phyloP scores from a whole-genome alignment of 139 green algal species.

The Asterochloris sp. region DNA sequence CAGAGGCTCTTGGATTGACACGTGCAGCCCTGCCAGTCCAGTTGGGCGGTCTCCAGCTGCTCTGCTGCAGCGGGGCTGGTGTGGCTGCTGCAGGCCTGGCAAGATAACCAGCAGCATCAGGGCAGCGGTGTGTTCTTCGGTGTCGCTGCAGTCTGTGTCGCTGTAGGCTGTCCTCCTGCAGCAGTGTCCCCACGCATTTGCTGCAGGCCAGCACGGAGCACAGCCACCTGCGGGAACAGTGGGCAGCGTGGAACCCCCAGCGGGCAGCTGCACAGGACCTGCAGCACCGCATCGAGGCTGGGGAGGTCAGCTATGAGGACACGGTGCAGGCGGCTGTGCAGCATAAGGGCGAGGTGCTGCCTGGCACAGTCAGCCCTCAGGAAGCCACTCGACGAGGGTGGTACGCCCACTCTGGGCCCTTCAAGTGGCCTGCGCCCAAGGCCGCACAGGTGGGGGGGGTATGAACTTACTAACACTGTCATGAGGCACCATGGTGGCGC shows the following conservation, averaged over 20 bases:
- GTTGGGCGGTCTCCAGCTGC: too few species aligned
- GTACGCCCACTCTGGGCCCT: slow-evolving; percentile 48
- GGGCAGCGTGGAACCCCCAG: slow-evolving; percentile 57
- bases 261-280: slow-evolving; percentile 31
- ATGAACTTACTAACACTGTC: neutral
- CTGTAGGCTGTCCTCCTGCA: too few species aligned
- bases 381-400: slow-evolving; percentile 32
- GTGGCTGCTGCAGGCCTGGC: too few species aligned
- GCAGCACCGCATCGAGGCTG: slow-evolving; percentile 21
- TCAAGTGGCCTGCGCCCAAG: slow-evolving; percentile 50
- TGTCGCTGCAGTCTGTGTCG: too few species aligned
- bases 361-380: slow-evolving; percentile 21
- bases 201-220: too few species aligned
- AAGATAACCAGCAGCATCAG: too few species aligned
- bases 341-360: slow-evolving; percentile 5
- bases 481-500: too few species aligned
- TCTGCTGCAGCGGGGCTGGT: too few species aligned
- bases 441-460: slow-evolving; percentile 2
- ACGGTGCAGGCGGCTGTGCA: slow-evolving; percentile 8
- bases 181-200: too few species aligned
- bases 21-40: too few species aligned
- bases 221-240: slow-evolving; percentile 23
- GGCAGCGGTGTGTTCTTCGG: too few species aligned
- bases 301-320: slow-evolving; percentile 21
- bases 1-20: too few species aligned